Percentiles rank a stretch among this genome's conserved stretches.
Evolutionary conservation across 2,329 filamentous ascomycete genomes (phyloP).

Genomic region (Teratosphaeria gauchensis): DNA sequence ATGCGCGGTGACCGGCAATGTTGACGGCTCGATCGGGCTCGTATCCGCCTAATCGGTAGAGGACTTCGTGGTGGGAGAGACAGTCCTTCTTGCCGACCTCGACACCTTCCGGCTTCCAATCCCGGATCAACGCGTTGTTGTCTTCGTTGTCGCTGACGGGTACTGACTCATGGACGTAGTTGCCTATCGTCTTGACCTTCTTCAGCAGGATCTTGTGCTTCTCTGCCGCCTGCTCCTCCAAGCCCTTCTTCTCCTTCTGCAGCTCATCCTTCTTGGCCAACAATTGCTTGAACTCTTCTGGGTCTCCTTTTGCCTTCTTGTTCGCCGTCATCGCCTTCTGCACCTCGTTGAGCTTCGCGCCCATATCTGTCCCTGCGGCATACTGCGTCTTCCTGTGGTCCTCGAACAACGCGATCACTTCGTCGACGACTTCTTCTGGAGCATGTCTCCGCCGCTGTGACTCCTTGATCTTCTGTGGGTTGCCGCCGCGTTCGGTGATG

Average conservation of each 20-base stretch:
- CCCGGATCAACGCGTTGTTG: constrained; percentile 67
- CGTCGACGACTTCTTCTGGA: constrained; percentile 74
- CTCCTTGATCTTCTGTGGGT: constrained; percentile 85
- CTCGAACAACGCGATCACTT: constrained; percentile 78
- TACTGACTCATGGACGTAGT: constrained; percentile 83
- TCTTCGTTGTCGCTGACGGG: constrained; percentile 74
- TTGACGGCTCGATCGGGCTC: constrained; percentile 89
- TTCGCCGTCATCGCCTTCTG: constrained; percentile 85
- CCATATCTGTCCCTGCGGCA: constrained; percentile 62
- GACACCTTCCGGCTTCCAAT: constrained; percentile 71
- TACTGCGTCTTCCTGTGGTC: constrained; percentile 60
- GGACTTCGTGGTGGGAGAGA: constrained; percentile 91
- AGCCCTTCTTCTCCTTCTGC: constrained; percentile 71
- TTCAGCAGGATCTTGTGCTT: constrained; percentile 65
- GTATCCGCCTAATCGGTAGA: constrained; percentile 79
- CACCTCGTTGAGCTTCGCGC: constrained; percentile 73
- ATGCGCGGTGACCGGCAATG: constrained; percentile 87
- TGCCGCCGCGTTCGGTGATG: constrained; percentile 70
- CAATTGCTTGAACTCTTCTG: constrained; percentile 67
- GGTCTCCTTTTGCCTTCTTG: constrained; percentile 92
- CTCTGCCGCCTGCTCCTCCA: constrained; percentile 62
- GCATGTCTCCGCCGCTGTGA: constrained; percentile 78
- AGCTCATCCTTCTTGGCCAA: constrained; percentile 68
- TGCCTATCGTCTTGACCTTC: constrained; percentile 78
- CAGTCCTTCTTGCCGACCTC: constrained; percentile 63